Percentiles rank a stretch among this genome's conserved stretches.
These are phyloP conservation scores for Eimeria praecox DNA, from an alignment of 169 alveolate species.

Conservation along the genomic window DNA sequence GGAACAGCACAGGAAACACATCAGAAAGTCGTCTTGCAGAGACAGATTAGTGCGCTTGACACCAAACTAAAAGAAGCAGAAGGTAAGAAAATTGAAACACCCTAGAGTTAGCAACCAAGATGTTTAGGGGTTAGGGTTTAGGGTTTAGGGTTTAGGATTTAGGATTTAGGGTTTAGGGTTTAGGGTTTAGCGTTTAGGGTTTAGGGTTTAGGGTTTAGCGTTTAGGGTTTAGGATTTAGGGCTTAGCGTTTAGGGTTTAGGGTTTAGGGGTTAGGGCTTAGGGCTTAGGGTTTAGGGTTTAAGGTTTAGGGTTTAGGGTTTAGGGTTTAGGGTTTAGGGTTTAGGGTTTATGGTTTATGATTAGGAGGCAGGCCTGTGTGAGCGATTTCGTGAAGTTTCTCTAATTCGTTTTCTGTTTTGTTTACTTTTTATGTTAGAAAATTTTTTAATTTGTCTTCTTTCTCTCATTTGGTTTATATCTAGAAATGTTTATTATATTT, in stretches of 20 bases:
- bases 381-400: no score
- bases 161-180: not conserved
- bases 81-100: no score
- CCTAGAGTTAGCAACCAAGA: no score
- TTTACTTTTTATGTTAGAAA: not conserved
- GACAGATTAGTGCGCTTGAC: slow-evolving; percentile 31
- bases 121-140: no score
- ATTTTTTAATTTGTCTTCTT: not conserved
- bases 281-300: not conserved
- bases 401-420: not conserved
- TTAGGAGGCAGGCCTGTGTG: no score
- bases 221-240: slow-evolving; percentile 2
- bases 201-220: slow-evolving; percentile 36
- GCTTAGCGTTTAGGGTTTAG: not conserved
- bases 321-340: no score
- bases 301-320: not conserved
- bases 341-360: no score
- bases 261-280: no score
- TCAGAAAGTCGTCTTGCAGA: not conserved
- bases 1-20: slow-evolving; percentile 25
- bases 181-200: slow-evolving; percentile 42
- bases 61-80: slow-evolving; percentile 41
- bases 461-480: not conserved
- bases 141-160: no score
- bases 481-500: not conserved